A percentile compares a stretch with the other conserved stretches of the same genome.
Evolutionary conservation across 768 basidiomycete genomes (phyloP).

Genomic region (Coprinopsis marcescibilis): DNA sequence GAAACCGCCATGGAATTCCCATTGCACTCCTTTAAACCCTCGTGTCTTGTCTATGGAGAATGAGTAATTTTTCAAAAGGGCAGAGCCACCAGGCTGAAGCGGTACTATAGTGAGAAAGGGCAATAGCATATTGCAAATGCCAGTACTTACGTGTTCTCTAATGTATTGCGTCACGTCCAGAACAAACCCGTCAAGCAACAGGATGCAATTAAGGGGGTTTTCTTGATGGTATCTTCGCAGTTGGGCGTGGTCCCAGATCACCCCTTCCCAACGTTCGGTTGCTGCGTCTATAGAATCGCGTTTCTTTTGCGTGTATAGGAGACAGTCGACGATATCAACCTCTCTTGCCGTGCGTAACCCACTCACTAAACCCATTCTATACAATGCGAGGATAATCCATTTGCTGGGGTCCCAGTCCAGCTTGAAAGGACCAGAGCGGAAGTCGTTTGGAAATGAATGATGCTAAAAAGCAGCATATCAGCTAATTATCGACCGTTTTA

Average conservation of each 20-base stretch:
- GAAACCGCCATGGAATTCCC: slow-evolving; percentile 66
- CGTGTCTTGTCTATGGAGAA: slow-evolving; percentile 15
- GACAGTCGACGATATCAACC: slow-evolving; percentile 44
- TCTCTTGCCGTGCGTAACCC: slow-evolving; percentile 44
- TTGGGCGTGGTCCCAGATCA: slow-evolving; percentile 35
- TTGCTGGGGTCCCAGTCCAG: slow-evolving; percentile 79
- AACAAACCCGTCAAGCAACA: slow-evolving; percentile 55
- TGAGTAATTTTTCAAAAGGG: slow-evolving; percentile 48
- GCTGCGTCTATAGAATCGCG: slow-evolving; percentile 12
- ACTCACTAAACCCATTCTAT: slow-evolving; percentile 40
- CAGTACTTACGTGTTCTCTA: slow-evolving; percentile 55
- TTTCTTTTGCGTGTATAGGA: slow-evolving; percentile 43
- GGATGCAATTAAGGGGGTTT: slow-evolving; percentile 35
- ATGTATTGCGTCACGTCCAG: slow-evolving; percentile 60
- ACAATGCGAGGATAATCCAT: slow-evolving; percentile 60
- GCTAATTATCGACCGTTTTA: not conserved
- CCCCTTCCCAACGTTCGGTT: slow-evolving; percentile 28
- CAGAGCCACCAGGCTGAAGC: slow-evolving; percentile 56
- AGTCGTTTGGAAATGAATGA: slow-evolving; percentile 78
- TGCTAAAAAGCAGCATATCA: slow-evolving; percentile 21
- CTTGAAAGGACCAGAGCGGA: slow-evolving; percentile 55
- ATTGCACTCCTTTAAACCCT: slow-evolving; percentile 38
- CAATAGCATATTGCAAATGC: not conserved
- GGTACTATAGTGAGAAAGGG: not conserved
- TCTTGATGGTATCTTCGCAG: slow-evolving; percentile 27